A percentile compares a stretch with the other conserved stretches of the same genome.
phyloP scores from a whole-genome alignment of 345 rosid genomes.

The Salix udensis region DNA sequence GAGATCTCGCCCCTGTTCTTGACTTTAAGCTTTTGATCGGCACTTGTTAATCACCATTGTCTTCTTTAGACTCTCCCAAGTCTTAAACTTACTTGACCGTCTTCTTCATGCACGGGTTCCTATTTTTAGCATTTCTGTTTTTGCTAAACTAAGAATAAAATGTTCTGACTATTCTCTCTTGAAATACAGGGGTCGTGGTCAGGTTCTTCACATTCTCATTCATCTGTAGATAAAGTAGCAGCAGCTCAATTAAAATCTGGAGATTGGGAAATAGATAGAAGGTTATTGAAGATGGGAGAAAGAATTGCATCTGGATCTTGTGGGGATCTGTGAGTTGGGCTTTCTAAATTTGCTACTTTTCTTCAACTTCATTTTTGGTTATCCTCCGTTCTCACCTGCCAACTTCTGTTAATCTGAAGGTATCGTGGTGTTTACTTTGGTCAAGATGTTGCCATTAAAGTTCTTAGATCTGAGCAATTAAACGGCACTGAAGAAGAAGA shows the following conservation, averaged over 20 bases:
- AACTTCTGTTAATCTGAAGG: conserved; percentile 30
- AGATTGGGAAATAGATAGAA: conserved; percentile 56
- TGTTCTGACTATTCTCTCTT: conserved; percentile 3
- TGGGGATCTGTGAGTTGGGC: conserved; percentile 62
- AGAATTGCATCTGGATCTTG: conserved; percentile 64
- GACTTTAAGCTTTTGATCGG: not conserved
- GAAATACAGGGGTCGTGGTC: conserved; percentile 55
- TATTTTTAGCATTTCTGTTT: not conserved
- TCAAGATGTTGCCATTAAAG: conserved; percentile 70
- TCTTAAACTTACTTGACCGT: not conserved
- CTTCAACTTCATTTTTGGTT: not conserved
- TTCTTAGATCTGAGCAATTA: conserved; percentile 60
- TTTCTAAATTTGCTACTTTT: conserved; percentile 11
- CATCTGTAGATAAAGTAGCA: conserved; percentile 30
- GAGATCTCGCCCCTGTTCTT: not conserved
- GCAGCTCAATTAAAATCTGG: conserved; percentile 27
- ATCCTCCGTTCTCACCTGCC: conserved; percentile 5
- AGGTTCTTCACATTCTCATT: conserved; percentile 44
- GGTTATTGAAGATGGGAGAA: conserved; percentile 54
- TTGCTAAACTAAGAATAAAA: conserved; percentile 4
- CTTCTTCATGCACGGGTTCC: not conserved
- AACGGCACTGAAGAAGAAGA: conserved; percentile 48
- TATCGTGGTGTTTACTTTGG: conserved; percentile 58
- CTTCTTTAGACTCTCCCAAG: conserved; percentile 1
- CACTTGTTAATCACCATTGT: not conserved